phyloP scores from a whole-genome alignment of 306 rosid genomes.

The Acmispon strigosus region DNA sequence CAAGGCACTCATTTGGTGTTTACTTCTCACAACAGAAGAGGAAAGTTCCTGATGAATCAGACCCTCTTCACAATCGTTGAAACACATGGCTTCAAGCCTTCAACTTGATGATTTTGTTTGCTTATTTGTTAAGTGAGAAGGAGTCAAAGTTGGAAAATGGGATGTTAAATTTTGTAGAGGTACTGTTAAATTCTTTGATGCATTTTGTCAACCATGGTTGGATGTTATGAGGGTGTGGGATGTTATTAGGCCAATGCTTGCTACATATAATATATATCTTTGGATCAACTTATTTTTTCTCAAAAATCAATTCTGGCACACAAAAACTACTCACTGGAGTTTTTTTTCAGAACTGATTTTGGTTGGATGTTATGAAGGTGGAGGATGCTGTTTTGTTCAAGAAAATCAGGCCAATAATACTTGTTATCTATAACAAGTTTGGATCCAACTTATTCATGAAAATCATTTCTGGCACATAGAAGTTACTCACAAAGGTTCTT shows the following conservation, averaged over 20 bases:
- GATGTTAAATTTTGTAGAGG: neutral
- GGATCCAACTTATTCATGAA: no score
- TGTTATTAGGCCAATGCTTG: neutral
- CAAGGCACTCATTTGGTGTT: constrained; percentile 28
- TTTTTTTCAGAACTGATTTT: no score
- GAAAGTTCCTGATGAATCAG: constrained; percentile 83
- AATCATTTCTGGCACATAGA: no score
- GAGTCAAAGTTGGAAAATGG: neutral
- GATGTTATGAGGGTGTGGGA: neutral
- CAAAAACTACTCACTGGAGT: no score
- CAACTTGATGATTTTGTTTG: neutral
- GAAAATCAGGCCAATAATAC: no score
- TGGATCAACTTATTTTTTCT: no score
- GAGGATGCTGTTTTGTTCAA: no score
- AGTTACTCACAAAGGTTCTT: no score
- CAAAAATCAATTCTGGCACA: no score
- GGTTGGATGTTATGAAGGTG: no score
- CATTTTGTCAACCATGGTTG: constrained; percentile 19
- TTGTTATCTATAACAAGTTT: no score
- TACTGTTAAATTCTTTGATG: constrained; percentile 2
- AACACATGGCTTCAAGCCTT: neutral
- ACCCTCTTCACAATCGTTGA: constrained; percentile 95
- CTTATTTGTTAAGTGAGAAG: constrained; percentile 1
- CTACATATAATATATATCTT: neutral
- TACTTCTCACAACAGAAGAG: constrained; percentile 54